Evolutionary conservation across 2,329 filamentous ascomycete species (phyloP).

Genomic region (Microascus cirrosus): DNA sequence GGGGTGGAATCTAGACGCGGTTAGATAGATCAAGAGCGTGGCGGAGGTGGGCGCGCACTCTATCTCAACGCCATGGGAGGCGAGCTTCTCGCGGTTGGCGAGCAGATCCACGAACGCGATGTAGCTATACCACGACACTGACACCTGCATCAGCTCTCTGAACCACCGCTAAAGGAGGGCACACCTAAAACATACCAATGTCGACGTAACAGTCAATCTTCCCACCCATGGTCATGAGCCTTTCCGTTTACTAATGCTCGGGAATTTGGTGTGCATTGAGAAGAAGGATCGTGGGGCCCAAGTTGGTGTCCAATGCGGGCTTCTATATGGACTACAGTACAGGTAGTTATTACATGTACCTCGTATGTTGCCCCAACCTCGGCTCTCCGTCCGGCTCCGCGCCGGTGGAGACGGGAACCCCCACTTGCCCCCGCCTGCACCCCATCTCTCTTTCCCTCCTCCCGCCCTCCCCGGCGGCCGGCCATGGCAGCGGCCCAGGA

Average conservation of each 20-base stretch:
- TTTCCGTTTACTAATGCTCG: neutral
- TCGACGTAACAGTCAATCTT: conserved; percentile 59
- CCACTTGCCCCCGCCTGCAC: neutral
- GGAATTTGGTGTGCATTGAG: neutral
- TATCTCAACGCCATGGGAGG: conserved; percentile 48
- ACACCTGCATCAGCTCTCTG: neutral
- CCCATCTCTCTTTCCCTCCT: neutral
- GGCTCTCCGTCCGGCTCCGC: neutral
- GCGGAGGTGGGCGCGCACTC: conserved; percentile 37
- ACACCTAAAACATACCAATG: conserved; percentile 35
- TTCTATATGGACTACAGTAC: too few species aligned
- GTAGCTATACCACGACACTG: conserved; percentile 56
- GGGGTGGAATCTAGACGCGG: conserved; percentile 48
- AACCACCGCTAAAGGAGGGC: neutral
- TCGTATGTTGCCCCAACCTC: too few species aligned
- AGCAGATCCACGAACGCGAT: conserved; percentile 45
- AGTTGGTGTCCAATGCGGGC: neutral
- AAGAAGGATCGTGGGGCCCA: neutral
- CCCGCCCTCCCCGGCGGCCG: too few species aligned
- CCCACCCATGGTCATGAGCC: conserved; percentile 35
- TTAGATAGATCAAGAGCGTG: neutral
- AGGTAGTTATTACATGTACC: neutral
- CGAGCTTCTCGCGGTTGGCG: conserved; percentile 40
- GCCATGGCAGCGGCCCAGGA: neutral
- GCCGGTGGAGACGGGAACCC: neutral